Evolutionary conservation across 371 early-diverging fungal genomes (phyloP), one percentile per base, ranked within the genome.

Genomic region (Mortierella polycephala): DNA sequence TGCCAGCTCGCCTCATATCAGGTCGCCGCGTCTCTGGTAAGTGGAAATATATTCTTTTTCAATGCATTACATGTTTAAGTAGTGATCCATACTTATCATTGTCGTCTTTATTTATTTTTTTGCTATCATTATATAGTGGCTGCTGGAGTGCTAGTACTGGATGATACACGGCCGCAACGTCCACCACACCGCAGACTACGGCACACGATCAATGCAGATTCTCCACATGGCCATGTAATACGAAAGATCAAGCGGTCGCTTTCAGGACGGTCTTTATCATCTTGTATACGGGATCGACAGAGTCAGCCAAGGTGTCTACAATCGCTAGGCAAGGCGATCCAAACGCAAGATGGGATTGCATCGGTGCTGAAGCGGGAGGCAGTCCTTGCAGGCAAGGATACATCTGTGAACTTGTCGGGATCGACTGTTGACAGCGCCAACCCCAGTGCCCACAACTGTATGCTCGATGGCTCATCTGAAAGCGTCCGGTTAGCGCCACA

Each of bases 231-330:
- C 40, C 77, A 71, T 41, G n/a, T 68, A 39, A 55, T 76, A 52
- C 77, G 77, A 30, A 76, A 64, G 57, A 71, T 76, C 20, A 76
- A 76, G 44, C 71, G 77, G 20, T 76, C 77, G 12, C 64, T 60
- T 44, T 76, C 77, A 0, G 77, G 77, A 5, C 54, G 68, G 55
- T 53, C 77, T 1, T 45, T 76, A 23, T 76, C 77, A 7, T 63
- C 71, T 1, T 63, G 52, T 13, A 30, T 71, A 13, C 71, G 67
- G 16, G 71, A 71, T 40, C 56, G 64, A 18, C 68, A 71, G 10
- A 39, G 21, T 16, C 64, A 74, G 52, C 64, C 68, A n/a, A 53
- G 68, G 46, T 58, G 59, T 16, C 12, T 51, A 23, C 65, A 56
- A n/a, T 10, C 54, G 4, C 8, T 54, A 46, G 51, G 64, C 55